These are phyloP conservation scores for Chrysanthemum makinoi DNA, from an alignment of 129 eudicot genomes.

Conservation along the genomic window DNA sequence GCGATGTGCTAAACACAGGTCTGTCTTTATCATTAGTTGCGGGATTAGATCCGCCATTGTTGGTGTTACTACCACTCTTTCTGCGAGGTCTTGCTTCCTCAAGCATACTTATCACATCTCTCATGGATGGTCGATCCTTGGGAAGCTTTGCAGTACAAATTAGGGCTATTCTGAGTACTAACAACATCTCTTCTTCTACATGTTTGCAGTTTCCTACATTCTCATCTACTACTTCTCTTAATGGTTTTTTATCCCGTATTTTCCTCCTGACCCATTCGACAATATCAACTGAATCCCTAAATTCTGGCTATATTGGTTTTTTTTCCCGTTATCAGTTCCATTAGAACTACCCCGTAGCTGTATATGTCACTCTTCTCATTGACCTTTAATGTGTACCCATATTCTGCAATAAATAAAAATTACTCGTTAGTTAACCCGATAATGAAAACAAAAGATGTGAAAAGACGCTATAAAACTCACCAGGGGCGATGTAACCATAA, in stretches of 20 bases:
- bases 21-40: slow-evolving; percentile 40
- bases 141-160: slow-evolving; percentile 81
- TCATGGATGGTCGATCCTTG: slow-evolving; percentile 89
- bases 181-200: slow-evolving; percentile 90
- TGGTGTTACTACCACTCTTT: slow-evolving; percentile 57
- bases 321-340: slow-evolving; percentile 81
- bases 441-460: neutral
- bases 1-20: slow-evolving; percentile 68
- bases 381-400: slow-evolving; percentile 82
- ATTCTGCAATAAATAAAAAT: slow-evolving; percentile 49
- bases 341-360: slow-evolving; percentile 87
- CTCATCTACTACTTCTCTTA: slow-evolving; percentile 64
- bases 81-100: slow-evolving; percentile 93
- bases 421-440: neutral
- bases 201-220: slow-evolving; percentile 61
- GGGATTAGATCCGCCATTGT: slow-evolving; percentile 31
- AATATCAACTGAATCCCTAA: slow-evolving; percentile 65
- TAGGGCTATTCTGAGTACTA: slow-evolving; percentile 76
- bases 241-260: slow-evolving; percentile 45
- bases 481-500: slow-evolving; percentile 94
- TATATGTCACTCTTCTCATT: slow-evolving; percentile 87
- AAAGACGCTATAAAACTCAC: slow-evolving; percentile 37
- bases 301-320: slow-evolving; percentile 60
- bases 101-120: slow-evolving; percentile 89
- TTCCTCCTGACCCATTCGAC: slow-evolving; percentile 72